Percentiles rank a stretch among this genome's conserved stretches.
Conservation (phyloP, 2,329 filamentous ascomycete genomes). For the Elsinoe fawcettii region DNA sequence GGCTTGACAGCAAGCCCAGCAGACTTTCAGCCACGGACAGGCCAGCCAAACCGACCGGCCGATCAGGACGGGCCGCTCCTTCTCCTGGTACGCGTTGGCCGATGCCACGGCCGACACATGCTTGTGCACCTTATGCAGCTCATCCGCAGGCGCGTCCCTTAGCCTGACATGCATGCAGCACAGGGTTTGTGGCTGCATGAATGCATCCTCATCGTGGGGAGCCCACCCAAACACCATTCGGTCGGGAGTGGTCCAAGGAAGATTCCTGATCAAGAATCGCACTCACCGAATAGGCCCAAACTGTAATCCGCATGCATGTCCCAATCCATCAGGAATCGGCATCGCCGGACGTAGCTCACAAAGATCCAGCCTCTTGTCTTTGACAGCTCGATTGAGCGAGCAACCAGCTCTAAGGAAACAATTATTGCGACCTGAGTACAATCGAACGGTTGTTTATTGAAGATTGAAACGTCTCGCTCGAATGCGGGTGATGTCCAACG, state of each 20-base stretch:
- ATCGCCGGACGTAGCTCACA: conserved; percentile 5
- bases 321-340: conserved; percentile 14
- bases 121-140: conserved; percentile 13
- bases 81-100: conserved; percentile 16
- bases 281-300: conserved; percentile 9
- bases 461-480: conserved; percentile 15
- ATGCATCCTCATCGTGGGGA: conserved; percentile 8
- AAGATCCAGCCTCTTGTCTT: conserved; percentile 3
- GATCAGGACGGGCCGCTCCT: conserved; percentile 15
- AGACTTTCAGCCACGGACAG: background rate
- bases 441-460: conserved; percentile 16
- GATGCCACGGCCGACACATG: conserved; percentile 13
- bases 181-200: conserved; percentile 8
- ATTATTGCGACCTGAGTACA: conserved; percentile 13
- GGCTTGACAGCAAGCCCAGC: background rate
- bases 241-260: background rate
- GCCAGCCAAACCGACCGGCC: background rate
- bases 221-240: conserved; percentile 8
- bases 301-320: conserved; percentile 7
- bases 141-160: conserved; percentile 14
- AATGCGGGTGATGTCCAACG: conserved; percentile 9
- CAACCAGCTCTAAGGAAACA: conserved; percentile 2
- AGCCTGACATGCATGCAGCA: background rate
- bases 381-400: conserved; percentile 5
- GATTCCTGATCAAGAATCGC: conserved; percentile 6